phyloP scores from a whole-genome alignment of 2,329 filamentous ascomycete genomes.

The Nigrospora sphaerica region DNA sequence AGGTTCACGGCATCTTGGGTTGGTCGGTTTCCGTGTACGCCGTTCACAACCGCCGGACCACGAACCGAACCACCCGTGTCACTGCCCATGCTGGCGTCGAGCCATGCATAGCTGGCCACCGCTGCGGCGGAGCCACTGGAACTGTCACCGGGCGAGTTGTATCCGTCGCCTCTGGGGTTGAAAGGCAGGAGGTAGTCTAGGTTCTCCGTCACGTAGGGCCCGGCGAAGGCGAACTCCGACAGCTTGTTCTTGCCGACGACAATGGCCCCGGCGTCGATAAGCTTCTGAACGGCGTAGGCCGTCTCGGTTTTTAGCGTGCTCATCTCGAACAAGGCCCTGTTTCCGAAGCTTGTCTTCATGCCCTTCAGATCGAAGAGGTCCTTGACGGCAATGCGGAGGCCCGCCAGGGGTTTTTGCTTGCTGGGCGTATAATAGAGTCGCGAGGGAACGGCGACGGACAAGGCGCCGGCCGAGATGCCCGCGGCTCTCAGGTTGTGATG shows the following conservation, averaged over 20 bases:
- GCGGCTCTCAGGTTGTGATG: too few relatives aligned
- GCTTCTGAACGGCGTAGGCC: conserved; percentile 42
- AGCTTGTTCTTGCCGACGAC: conserved; percentile 41
- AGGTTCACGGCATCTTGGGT: too few relatives aligned
- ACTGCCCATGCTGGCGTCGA: conserved; percentile 34
- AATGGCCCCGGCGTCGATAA: conserved; percentile 53
- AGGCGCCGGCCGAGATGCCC: not conserved
- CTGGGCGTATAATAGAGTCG: conserved; percentile 51
- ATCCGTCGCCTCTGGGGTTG: conserved; percentile 19
- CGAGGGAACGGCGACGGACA: conserved; percentile 42
- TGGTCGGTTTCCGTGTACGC: too few relatives aligned
- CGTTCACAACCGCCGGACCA: too few relatives aligned
- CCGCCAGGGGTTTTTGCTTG: conserved; percentile 47
- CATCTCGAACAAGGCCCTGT: conserved; percentile 50
- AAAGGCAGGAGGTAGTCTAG: conserved; percentile 33
- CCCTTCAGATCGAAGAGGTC: conserved; percentile 55
- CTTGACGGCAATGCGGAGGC: conserved; percentile 55
- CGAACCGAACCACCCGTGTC: conserved; percentile 27
- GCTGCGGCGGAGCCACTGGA: conserved; percentile 32
- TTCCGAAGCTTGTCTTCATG: conserved; percentile 46
- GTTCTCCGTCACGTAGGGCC: conserved; percentile 40
- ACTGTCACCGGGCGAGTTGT: too few relatives aligned
- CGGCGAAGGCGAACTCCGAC: conserved; percentile 36
- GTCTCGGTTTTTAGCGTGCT: conserved; percentile 42
- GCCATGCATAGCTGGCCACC: conserved; percentile 34